These are phyloP conservation scores for Fusarium solani-melongenae DNA, from an alignment of 2,329 filamentous ascomycete species.

Conservation along the genomic window DNA sequence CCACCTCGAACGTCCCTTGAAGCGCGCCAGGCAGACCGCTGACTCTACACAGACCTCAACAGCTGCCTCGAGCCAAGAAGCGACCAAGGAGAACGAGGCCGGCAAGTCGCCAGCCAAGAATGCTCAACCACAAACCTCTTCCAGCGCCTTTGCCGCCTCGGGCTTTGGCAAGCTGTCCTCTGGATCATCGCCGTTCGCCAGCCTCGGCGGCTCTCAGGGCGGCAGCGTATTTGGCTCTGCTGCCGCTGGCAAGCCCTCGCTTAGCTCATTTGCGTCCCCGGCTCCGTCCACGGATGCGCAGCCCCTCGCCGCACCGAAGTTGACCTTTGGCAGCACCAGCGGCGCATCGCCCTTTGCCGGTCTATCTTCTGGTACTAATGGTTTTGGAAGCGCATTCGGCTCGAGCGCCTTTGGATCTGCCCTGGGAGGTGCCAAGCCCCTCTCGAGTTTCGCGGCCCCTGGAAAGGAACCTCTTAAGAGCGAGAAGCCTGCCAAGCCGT, in stretches of 20 bases:
- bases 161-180: constrained; percentile 74
- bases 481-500: constrained; percentile 75
- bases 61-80: constrained; percentile 29
- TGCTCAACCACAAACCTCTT: constrained; percentile 56
- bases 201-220: constrained; percentile 60
- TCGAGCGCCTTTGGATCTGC: constrained; percentile 53
- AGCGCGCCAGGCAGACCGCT: constrained; percentile 2
- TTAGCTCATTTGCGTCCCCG: constrained; percentile 50
- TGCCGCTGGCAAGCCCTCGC: constrained; percentile 47
- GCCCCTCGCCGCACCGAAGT: constrained; percentile 54
- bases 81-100: constrained; percentile 34
- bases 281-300: constrained; percentile 35
- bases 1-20: constrained; percentile 1
- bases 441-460: constrained; percentile 78
- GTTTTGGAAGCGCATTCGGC: constrained; percentile 60
- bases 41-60: constrained; percentile 33
- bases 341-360: constrained; percentile 61
- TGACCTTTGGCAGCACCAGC: constrained; percentile 59
- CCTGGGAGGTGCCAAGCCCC: constrained; percentile 54
- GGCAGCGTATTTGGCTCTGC: constrained; percentile 62
- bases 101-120: constrained; percentile 42
- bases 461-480: constrained; percentile 60
- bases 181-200: constrained; percentile 73
- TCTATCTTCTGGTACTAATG: constrained; percentile 53
- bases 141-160: constrained; percentile 74